Evolutionary conservation across 306 rosid genomes (phyloP).

Genomic region (Senna tora): DNA sequence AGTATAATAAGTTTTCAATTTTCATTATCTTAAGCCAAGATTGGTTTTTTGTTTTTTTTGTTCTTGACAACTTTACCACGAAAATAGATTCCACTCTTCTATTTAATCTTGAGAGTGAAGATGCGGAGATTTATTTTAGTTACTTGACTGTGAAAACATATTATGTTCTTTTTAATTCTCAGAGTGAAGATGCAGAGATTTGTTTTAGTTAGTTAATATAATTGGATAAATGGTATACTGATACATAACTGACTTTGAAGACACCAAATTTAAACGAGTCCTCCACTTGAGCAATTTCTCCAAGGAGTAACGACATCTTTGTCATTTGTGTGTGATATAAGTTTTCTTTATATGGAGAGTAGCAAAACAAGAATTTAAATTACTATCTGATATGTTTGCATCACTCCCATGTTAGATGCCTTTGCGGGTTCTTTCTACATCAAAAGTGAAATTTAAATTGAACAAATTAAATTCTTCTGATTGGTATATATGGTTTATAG

Average conservation of each 20-base stretch:
- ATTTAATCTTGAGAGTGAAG: constrained; percentile 17
- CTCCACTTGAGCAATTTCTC: too few species aligned
- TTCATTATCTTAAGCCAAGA: neutral
- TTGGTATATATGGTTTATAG: neutral
- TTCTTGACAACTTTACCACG: neutral
- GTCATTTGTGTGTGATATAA: neutral
- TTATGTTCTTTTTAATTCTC: constrained; percentile 1
- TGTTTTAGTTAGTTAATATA: constrained; percentile 13
- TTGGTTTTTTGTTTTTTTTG: too few species aligned
- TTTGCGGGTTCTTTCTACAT: constrained; percentile 14
- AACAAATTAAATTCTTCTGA: neutral
- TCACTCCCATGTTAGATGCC: neutral
- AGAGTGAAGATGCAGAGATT: constrained; percentile 1
- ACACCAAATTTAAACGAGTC: neutral
- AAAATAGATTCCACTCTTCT: constrained; percentile 13
- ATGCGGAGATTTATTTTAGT: neutral
- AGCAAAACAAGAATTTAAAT: constrained; percentile 2
- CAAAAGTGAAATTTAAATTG: constrained; percentile 22
- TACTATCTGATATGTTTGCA: neutral
- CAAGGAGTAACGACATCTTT: neutral
- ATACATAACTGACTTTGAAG: neutral
- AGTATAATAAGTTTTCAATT: constrained; percentile 23
- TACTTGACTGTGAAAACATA: constrained; percentile 5
- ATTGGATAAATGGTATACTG: neutral
- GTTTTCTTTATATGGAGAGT: constrained; percentile 5